phyloP scores from a whole-genome alignment of 768 basidiomycete genomes.

The Cytidiella melzeri region DNA sequence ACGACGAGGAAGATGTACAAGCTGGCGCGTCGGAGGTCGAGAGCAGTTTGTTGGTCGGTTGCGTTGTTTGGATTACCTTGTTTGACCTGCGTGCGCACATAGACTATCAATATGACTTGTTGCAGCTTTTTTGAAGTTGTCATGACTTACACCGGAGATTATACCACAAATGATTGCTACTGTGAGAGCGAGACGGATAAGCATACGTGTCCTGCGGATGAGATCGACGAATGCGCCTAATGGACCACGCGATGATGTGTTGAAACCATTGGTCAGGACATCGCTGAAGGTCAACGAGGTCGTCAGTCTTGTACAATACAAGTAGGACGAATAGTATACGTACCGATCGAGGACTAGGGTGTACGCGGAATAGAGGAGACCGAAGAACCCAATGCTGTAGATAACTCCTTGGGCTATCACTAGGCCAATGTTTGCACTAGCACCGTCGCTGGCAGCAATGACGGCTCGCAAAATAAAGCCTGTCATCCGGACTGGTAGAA shows the following conservation, averaged over 20 bases:
- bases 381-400: conserved; percentile 32
- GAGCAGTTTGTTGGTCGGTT: conserved; percentile 1
- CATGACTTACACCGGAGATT: conserved; percentile 7
- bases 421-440: conserved; percentile 18
- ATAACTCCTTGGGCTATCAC: conserved; percentile 25
- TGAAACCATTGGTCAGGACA: not conserved
- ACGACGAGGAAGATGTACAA: conserved; percentile 18
- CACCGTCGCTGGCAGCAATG: conserved; percentile 22
- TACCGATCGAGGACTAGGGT: conserved; percentile 29
- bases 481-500: conserved; percentile 23
- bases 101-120: not conserved
- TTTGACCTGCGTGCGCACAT: no score
- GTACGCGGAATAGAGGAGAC: conserved; percentile 29
- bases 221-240: conserved; percentile 5
- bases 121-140: not conserved
- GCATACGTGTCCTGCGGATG: conserved; percentile 9
- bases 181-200: conserved; percentile 14
- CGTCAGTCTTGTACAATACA: not conserved
- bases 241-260: not conserved
- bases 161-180: conserved; percentile 16
- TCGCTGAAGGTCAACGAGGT: not conserved
- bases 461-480: conserved; percentile 26
- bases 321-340: not conserved
- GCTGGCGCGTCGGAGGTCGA: conserved; percentile 11
- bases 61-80: not conserved